phyloP scores from a whole-genome alignment of 2,329 filamentous ascomycete genomes.

The Sphaerulina vaccinii region DNA sequence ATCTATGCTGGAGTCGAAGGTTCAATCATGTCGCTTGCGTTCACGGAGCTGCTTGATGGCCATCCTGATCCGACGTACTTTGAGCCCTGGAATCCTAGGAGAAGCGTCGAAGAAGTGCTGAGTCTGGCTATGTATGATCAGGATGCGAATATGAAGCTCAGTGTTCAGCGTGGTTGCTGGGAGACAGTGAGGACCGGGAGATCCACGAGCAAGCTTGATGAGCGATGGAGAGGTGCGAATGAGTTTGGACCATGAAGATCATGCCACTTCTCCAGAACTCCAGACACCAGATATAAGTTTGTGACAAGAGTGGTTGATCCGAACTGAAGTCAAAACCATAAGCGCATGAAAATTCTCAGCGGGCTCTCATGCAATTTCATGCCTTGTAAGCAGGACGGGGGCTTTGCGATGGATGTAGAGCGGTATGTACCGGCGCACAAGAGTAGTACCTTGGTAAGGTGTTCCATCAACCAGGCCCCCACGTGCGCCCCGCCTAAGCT shows the following conservation, averaged over 20 bases:
- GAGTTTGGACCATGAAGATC: constrained; percentile 14
- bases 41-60: constrained; percentile 44
- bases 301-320: too few relatives aligned
- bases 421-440: too few relatives aligned
- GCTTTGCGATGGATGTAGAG: too few relatives aligned
- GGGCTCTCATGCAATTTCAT: too few relatives aligned
- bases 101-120: constrained; percentile 37
- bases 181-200: constrained; percentile 20
- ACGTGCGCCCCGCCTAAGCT: too few relatives aligned
- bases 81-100: constrained; percentile 6
- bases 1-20: constrained; percentile 52
- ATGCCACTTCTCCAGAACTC: background rate
- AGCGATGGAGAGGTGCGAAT: constrained; percentile 39
- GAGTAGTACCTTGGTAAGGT: too few relatives aligned
- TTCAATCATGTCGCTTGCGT: constrained; percentile 44
- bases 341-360: too few relatives aligned
- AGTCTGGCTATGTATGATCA: constrained; percentile 51
- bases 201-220: constrained; percentile 35
- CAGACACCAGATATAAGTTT: background rate
- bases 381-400: too few relatives aligned
- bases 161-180: constrained; percentile 41
- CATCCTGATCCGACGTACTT: constrained; percentile 45
- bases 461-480: too few relatives aligned
- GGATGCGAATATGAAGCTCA: constrained; percentile 41
- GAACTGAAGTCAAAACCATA: too few relatives aligned